These are phyloP conservation scores for Russula emetica DNA, from an alignment of 768 basidiomycete species.

Conservation along the genomic window DNA sequence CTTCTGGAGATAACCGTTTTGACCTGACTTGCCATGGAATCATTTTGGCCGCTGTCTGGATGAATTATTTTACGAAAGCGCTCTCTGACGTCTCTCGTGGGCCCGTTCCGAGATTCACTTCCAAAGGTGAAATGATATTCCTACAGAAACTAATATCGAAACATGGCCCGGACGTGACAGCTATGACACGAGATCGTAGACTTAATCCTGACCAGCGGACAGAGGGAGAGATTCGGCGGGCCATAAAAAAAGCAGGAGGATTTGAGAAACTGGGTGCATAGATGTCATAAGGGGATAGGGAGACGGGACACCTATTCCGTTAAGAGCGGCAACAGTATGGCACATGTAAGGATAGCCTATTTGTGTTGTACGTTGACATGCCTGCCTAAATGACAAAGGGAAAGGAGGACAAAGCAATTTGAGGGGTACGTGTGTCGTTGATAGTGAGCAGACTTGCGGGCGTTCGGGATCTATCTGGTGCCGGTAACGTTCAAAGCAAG, in stretches of 20 bases:
- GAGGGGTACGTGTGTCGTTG: conserved; percentile 12
- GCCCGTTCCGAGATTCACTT: conserved; percentile 48
- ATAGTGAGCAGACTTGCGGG: conserved; percentile 1
- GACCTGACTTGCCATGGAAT: conserved; percentile 23
- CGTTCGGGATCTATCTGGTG: conserved; percentile 6
- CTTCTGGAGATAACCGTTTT: conserved; percentile 28
- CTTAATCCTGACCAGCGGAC: conserved; percentile 84
- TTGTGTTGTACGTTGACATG: conserved; percentile 14
- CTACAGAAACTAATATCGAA: conserved; percentile 60
- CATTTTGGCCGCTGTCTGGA: conserved; percentile 17
- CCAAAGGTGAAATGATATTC: conserved; percentile 63
- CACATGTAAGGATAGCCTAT: conserved; percentile 25
- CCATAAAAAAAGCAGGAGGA: conserved; percentile 53
- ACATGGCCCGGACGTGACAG: conserved; percentile 65
- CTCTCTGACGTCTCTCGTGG: conserved; percentile 8
- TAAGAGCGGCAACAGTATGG: conserved; percentile 14
- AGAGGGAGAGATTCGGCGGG: conserved; percentile 66
- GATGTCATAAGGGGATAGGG: conserved; percentile 1
- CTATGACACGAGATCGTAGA: conserved; percentile 76
- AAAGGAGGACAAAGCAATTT: conserved; percentile 16
- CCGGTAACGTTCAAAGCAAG: conserved; percentile 18
- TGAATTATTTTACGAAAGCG: conserved; percentile 23
- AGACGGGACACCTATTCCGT: conserved; percentile 11
- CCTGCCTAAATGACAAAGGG: conserved; percentile 19
- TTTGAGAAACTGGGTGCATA: conserved; percentile 33